Evolutionary conservation across 2,329 filamentous ascomycete genomes (phyloP), one percentile per base, ranked within the genome.

Genomic region (Raffaelea albimanens): DNA sequence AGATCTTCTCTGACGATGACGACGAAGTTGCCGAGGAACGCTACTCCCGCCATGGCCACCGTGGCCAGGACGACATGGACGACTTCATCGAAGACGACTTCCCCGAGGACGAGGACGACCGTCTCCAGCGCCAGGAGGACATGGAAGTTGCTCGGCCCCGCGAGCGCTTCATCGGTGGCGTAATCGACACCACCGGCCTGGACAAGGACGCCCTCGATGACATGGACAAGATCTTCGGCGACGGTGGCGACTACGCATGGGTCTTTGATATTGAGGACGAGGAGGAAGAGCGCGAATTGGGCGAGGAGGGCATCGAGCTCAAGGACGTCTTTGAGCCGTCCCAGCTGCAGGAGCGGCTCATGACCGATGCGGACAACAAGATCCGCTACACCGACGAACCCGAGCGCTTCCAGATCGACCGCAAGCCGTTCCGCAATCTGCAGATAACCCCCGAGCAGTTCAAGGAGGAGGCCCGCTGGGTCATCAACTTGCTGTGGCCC

Each of bases 281-380:
- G 44, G 85, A 90, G 55, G 87, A 94, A 55, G 82, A 87, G 43
- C 81, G 85, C 49, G 75, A 85, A 55, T 78, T 82, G 50, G 85
- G 87, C 52, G 87, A 94, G 55, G 86, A 90, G 58, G 83, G 83
- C 40, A 80, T 97, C 39, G 88, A 96, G 65, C 78, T 98, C 53
- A 96, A 97, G 68, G 91, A 98, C 62, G 91, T 98, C 44, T 98
- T 98, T 59, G 93, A 98, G 66, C 93, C 93, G 1, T 95, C 90
- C 3, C 89, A 98, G 63, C 77, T 98, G 36, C 83, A 85, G 48
- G 93, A 98, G 67, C 91, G 88, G 67, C 85, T 97, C 63, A 78
- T 98, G 57, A 98, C 93, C 9, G 93, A 97, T 49, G 89, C 90
- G 53, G 93, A 98, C 63, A 95, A 97, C 63, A 71, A 81, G 49